These are phyloP conservation scores for Daldinia caldariorum DNA, from an alignment of 495 filamentous ascomycete species.

Conservation along the genomic window DNA sequence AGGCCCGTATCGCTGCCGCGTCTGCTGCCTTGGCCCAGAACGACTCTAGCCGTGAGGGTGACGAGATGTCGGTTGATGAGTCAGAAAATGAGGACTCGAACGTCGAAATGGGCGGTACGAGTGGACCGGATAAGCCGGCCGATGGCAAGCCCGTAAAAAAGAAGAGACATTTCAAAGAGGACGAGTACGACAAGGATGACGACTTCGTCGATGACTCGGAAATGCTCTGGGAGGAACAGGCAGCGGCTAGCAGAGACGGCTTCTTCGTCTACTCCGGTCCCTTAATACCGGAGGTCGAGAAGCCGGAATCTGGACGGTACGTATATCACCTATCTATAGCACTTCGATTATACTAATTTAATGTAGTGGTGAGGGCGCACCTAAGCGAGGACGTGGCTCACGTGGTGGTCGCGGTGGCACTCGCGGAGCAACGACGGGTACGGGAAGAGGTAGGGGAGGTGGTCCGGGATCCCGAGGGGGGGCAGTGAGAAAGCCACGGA, in stretches of 20 bases:
- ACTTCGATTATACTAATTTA: slow-evolving; percentile 46
- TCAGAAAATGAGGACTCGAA: slow-evolving; percentile 77
- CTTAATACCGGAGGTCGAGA: slow-evolving; percentile 85
- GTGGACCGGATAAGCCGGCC: slow-evolving; percentile 62
- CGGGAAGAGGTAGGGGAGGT: slow-evolving; percentile 65
- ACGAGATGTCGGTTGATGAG: slow-evolving; percentile 77
- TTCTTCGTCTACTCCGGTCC: slow-evolving; percentile 91
- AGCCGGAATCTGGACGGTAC: slow-evolving; percentile 70
- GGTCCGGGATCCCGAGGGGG: slow-evolving; percentile 83
- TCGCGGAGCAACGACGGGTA: slow-evolving; percentile 63
- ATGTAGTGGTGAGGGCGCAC: slow-evolving; percentile 75
- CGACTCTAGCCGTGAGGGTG: slow-evolving; percentile 76
- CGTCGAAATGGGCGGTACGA: slow-evolving; percentile 75
- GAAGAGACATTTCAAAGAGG: slow-evolving; percentile 86
- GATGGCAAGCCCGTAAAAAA: slow-evolving; percentile 71
- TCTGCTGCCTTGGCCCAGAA: slow-evolving; percentile 81
- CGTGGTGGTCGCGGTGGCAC: slow-evolving; percentile 63
- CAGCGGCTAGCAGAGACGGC: slow-evolving; percentile 89
- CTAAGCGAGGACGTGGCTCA: slow-evolving; percentile 76
- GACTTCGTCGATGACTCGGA: slow-evolving; percentile 98
- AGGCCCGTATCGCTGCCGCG: slow-evolving; percentile 83
- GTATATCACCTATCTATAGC: slow-evolving; percentile 55
- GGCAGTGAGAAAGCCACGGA: slow-evolving; percentile 78
- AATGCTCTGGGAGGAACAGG: slow-evolving; percentile 93
- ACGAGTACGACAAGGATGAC: slow-evolving; percentile 96